Evolutionary conservation across 768 basidiomycete species (phyloP).

Genomic region (Leccinellum rugosiceps): DNA sequence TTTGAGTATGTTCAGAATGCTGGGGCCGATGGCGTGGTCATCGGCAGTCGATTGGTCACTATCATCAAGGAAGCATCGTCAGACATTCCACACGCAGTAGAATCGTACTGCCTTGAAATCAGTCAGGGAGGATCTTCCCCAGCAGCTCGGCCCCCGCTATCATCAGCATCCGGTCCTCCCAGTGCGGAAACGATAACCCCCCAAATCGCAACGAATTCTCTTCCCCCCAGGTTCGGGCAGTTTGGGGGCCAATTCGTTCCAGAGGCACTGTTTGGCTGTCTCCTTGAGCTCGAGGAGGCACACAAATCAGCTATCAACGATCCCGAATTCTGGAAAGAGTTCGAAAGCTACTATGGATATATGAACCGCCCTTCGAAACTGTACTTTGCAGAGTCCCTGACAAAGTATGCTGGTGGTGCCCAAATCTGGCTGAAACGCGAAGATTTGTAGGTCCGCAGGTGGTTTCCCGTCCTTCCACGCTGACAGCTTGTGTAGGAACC

Average conservation of each 20-base stretch:
- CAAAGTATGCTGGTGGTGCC: conserved; percentile 87
- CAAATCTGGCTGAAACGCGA: conserved; percentile 98
- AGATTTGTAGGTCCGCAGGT: conserved; percentile 58
- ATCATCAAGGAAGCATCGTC: conserved; percentile 67
- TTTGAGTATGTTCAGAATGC: conserved; percentile 81
- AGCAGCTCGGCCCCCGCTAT: conserved; percentile 1
- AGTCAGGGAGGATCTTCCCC: conserved; percentile 38
- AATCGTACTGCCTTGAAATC: conserved; percentile 73
- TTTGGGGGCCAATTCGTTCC: conserved; percentile 99
- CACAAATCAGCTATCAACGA: conserved; percentile 86
- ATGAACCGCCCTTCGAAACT: conserved; percentile 93
- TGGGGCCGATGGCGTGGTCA: conserved; percentile 94
- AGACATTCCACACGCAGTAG: conserved; percentile 51
- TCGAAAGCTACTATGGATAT: conserved; percentile 82
- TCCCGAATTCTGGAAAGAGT: conserved; percentile 91
- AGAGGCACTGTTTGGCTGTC: conserved; percentile 90
- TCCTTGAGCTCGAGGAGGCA: conserved; percentile 86
- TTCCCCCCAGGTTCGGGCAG: conserved; percentile 87
- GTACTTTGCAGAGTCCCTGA: conserved; percentile 89
- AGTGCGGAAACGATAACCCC: conserved; percentile 6
- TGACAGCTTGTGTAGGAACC: conserved; percentile 59
- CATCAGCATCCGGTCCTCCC: neutral
- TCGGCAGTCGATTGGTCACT: conserved; percentile 82
- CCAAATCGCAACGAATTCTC: conserved; percentile 38
- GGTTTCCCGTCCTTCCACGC: neutral